These are phyloP conservation scores for Trichoderma lentiforme DNA, from an alignment of 2,329 filamentous ascomycete species.

Conservation along the genomic window DNA sequence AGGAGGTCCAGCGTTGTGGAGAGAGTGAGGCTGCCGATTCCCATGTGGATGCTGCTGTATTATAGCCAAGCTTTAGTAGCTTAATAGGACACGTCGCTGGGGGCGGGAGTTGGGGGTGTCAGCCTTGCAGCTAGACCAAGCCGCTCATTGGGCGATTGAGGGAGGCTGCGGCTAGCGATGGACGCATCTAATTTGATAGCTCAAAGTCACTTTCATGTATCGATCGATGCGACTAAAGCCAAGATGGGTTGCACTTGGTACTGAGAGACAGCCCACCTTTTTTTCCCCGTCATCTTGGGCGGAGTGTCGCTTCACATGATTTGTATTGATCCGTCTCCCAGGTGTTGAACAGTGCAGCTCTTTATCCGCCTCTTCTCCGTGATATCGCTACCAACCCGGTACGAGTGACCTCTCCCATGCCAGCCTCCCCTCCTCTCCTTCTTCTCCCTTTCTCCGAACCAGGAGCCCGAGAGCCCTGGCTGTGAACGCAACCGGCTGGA, in stretches of 20 bases:
- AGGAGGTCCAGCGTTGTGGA: not conserved
- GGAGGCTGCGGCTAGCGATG: not conserved
- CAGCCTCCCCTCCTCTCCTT: not conserved
- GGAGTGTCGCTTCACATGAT: not conserved
- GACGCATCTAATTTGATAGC: not conserved
- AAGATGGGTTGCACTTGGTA: not conserved
- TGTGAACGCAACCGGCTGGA: not conserved
- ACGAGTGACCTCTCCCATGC: not conserved
- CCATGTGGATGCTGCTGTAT: not conserved
- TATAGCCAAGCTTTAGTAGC: not conserved
- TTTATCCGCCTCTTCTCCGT: not conserved
- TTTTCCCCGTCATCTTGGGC: not conserved
- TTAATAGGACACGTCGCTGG: slow-evolving; percentile 18
- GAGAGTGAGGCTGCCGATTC: not conserved
- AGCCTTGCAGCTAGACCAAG: not conserved
- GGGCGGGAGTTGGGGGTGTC: not conserved
- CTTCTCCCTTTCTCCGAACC: not conserved
- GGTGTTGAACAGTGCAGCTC: not conserved
- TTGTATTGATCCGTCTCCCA: not conserved
- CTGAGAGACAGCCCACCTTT: not conserved
- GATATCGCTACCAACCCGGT: not conserved
- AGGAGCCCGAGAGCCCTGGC: not conserved
- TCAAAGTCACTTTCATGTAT: not conserved
- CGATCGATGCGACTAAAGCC: not conserved
- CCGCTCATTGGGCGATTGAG: not conserved